Percentiles rank a stretch among this genome's conserved stretches.
phyloP scores from a whole-genome alignment of 345 rosid species.

The Murraya koenigii region DNA sequence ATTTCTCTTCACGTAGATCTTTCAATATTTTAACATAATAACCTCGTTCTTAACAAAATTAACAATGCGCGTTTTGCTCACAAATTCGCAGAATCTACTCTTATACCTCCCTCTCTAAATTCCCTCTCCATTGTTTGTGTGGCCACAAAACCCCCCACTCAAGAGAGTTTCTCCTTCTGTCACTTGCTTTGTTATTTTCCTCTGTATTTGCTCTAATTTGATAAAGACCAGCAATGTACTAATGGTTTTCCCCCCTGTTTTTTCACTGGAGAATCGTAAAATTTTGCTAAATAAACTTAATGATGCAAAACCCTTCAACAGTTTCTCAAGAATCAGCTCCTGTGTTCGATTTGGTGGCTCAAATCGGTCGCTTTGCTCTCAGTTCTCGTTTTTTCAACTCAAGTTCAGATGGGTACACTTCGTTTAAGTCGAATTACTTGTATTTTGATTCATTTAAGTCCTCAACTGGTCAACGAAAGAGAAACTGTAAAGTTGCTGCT shows the following conservation, averaged over 20 bases:
- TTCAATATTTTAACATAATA: too few species aligned
- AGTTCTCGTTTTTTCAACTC: constrained; percentile 31
- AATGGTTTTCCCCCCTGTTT: not conserved
- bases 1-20: too few species aligned
- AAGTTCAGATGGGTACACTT: constrained; percentile 45
- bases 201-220: constrained; percentile 11
- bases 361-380: constrained; percentile 48
- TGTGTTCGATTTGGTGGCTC: constrained; percentile 46
- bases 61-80: too few species aligned
- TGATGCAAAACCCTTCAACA: constrained; percentile 69
- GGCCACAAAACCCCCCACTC: constrained; percentile 19
- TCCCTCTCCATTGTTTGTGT: constrained; percentile 5
- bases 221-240: constrained; percentile 28
- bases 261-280: not conserved
- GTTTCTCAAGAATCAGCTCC: constrained; percentile 57
- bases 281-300: not conserved
- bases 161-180: constrained; percentile 11
- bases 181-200: not conserved
- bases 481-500: constrained; percentile 38
- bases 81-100: constrained; percentile 6
- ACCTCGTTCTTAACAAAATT: too few species aligned
- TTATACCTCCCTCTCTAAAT: not conserved
- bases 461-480: constrained; percentile 21
- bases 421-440: constrained; percentile 50
- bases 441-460: constrained; percentile 38